These are phyloP conservation scores for Neoboletus magnificus DNA, from an alignment of 768 basidiomycete species.

Conservation along the genomic window DNA sequence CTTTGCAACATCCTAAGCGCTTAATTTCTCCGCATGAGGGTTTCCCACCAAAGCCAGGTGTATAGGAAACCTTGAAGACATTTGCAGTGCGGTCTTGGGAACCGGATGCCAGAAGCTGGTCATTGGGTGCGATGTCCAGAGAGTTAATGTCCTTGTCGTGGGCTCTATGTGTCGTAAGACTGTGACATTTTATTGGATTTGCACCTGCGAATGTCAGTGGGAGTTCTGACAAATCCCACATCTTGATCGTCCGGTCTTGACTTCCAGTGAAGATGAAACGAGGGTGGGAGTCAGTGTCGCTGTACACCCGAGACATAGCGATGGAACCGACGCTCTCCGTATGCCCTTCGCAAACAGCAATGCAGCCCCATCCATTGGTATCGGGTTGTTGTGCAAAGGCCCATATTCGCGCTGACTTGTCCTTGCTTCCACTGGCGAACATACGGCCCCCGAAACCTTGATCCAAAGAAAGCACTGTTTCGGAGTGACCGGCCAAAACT, in stretches of 20 bases:
- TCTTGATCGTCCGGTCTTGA: constrained; percentile 96
- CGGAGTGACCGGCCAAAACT: constrained; percentile 83
- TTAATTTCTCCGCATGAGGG: constrained; percentile 66
- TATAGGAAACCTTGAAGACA: constrained; percentile 74
- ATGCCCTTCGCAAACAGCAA: constrained; percentile 90
- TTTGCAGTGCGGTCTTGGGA: constrained; percentile 96
- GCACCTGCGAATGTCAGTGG: constrained; percentile 29
- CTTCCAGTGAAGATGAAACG: constrained; percentile 91
- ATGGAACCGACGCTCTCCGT: constrained; percentile 91
- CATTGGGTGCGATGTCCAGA: constrained; percentile 88
- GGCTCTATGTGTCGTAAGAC: constrained; percentile 81
- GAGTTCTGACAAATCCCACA: constrained; percentile 86
- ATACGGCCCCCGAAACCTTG: constrained; percentile 60
- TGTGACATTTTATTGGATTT: constrained; percentile 53
- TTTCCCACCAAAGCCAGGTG: constrained; percentile 35
- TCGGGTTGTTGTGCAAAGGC: constrained; percentile 30
- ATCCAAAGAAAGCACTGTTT: constrained; percentile 88
- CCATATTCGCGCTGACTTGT: constrained; percentile 87
- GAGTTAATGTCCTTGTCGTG: constrained; percentile 99
- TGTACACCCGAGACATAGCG: constrained; percentile 58
- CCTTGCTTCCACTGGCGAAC: constrained; percentile 92
- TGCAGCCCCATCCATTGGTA: constrained; percentile 49
- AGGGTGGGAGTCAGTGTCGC: constrained; percentile 27
- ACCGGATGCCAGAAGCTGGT: constrained; percentile 83
- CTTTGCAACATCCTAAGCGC: constrained; percentile 84